Evolutionary conservation across 257 asterid genomes (phyloP).

Genomic region (Sherardia arvensis): DNA sequence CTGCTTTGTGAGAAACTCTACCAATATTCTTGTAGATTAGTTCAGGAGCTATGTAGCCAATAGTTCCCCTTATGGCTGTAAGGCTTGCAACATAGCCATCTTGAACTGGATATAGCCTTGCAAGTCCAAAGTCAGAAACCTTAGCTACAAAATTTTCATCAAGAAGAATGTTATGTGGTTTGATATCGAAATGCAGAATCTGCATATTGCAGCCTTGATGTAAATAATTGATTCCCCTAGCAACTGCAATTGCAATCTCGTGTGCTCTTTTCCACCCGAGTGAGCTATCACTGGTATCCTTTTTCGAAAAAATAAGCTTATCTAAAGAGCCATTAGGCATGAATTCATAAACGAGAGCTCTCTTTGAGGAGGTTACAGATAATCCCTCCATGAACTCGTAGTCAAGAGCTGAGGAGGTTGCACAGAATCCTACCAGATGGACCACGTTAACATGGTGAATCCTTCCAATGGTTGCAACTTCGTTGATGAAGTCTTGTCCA

Average conservation of each 20-base stretch:
- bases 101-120: conserved; percentile 9
- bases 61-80: conserved; percentile 14
- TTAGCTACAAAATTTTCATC: conserved; percentile 16
- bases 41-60: conserved; percentile 24
- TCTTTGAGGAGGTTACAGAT: background rate
- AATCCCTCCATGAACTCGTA: background rate
- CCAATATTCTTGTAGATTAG: conserved; percentile 16
- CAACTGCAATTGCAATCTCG: conserved; percentile 17
- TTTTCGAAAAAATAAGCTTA: background rate
- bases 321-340: conserved; percentile 6
- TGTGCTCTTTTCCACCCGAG: conserved; percentile 1
- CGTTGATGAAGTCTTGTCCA: conserved; percentile 4
- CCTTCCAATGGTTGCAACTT: conserved; percentile 20
- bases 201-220: conserved; percentile 8
- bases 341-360: background rate
- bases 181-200: conserved; percentile 20
- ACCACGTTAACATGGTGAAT: conserved; percentile 19
- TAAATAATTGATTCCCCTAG: conserved; percentile 10
- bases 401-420: background rate
- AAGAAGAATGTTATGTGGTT: conserved; percentile 24
- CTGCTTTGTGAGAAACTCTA: conserved; percentile 13
- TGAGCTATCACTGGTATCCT: background rate
- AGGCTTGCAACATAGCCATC: conserved; percentile 9
- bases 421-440: conserved; percentile 3
- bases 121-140: conserved; percentile 15